Base-by-base conservation (phyloP, 2,329 filamentous ascomycete genomes). In the Alternaria brassicae region DNA sequence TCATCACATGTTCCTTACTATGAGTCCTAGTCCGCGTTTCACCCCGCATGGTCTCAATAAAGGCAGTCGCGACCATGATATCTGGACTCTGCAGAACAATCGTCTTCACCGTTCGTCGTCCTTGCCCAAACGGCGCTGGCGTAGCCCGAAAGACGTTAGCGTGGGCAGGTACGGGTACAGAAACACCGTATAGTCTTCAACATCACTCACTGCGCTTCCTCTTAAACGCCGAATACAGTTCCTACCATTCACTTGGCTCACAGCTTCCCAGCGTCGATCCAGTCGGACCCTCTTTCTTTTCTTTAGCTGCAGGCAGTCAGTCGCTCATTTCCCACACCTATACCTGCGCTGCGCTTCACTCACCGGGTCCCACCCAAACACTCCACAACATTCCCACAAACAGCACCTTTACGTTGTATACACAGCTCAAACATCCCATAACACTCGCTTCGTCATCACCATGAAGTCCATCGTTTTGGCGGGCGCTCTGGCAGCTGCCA, bases 401-500 rank as follows among this genome's bases (percentile, higher is more conserved):
- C 58, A 61, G 52, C 55, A 66, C 62, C n/a, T 63, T 62, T 60
- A 61, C 62, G 51, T 62, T 66, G 52, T 56, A 65, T 68, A 58
- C 57, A 53, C 59, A 62, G 51, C 50, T 52, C 21, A 42, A 66
- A 52, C 71, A 76, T 73, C 71, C 67, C 66, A 68, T 70, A 70
- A 67, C 71, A 68, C 48, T 72, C 66, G 65, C 68, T 73, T 68
- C 66, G 70, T 65, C 41, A 23, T 67, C 63, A 66, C 47, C 62
- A 86, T 86, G 84, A 83, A 81, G 77, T 68, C 74, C 61, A 65
- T 73, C 47, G 58, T 72, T 57, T 69, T 82, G 48, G 73, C 73
- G 59, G 56, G 80, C 56, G 73, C 77, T 49, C 56, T 75, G 44
- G 68, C 60, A 61, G 61, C 62, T 52, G 69, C 61, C 44, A 67